Conservation (phyloP, 2,329 filamentous ascomycete genomes). For the Xylaria sp. region DNA sequence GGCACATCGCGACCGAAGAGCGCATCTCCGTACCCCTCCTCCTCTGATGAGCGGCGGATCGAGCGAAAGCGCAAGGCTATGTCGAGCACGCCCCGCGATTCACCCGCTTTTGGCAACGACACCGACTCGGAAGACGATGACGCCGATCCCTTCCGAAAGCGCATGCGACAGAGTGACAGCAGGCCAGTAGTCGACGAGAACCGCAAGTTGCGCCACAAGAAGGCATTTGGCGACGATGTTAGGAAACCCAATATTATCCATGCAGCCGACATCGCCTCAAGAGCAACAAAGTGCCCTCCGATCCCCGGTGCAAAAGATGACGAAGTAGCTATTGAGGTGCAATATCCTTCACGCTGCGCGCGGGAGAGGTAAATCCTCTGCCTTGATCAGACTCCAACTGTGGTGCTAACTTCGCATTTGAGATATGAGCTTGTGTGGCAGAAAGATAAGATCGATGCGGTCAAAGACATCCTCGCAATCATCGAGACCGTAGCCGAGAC, state of each 20-base stretch:
- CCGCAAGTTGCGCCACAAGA: slow-evolving; percentile 58
- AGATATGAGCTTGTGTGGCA: slow-evolving; percentile 81
- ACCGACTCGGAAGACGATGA: slow-evolving; percentile 63
- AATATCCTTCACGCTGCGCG: slow-evolving; percentile 81
- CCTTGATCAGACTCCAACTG: slow-evolving; percentile 24
- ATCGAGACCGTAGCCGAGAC: slow-evolving; percentile 76
- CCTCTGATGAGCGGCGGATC: slow-evolving; percentile 45
- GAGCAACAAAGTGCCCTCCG: slow-evolving; percentile 61
- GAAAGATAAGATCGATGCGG: slow-evolving; percentile 80
- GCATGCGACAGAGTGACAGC: slow-evolving; percentile 57
- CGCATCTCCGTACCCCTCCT: slow-evolving; percentile 52
- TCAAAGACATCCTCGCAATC: slow-evolving; percentile 76
- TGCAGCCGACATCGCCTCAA: slow-evolving; percentile 65
- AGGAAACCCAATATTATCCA: slow-evolving; percentile 64
- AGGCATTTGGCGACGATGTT: slow-evolving; percentile 57
- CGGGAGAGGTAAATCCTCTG: slow-evolving; percentile 68
- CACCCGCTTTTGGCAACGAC: slow-evolving; percentile 60
- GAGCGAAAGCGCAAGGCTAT: slow-evolving; percentile 61
- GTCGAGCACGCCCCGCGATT: slow-evolving; percentile 51
- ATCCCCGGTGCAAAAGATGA: slow-evolving; percentile 61
- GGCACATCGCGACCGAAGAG: slow-evolving; percentile 52
- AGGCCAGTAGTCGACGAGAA: slow-evolving; percentile 58
- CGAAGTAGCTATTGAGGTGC: slow-evolving; percentile 72
- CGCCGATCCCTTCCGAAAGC: slow-evolving; percentile 64
- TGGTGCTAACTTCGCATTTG: slow-evolving; percentile 30